Percentiles rank a stretch among this genome's conserved stretches.
phyloP scores from a whole-genome alignment of 768 basidiomycete species.

The Leccinum pellstonianum region DNA sequence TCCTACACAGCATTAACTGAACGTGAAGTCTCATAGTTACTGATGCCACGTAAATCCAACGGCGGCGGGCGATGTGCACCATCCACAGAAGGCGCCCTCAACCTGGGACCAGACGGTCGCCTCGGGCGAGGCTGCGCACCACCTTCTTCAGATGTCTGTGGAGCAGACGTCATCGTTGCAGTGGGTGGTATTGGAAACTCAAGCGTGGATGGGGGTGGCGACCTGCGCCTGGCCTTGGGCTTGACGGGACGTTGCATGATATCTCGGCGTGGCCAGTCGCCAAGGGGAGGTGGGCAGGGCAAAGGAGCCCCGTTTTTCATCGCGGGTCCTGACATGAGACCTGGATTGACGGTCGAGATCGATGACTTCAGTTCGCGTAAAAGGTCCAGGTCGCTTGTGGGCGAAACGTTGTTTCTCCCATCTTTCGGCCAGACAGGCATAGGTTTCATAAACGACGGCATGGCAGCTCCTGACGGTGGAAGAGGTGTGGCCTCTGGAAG shows the following conservation, averaged over 20 bases:
- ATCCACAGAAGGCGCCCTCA: slow-evolving; percentile 22
- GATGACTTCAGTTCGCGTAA: slow-evolving; percentile 22
- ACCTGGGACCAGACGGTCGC: slow-evolving; percentile 35
- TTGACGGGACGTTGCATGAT: slow-evolving; percentile 28
- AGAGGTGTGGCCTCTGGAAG: slow-evolving; percentile 29
- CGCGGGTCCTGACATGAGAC: slow-evolving; percentile 20
- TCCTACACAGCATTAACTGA: background rate
- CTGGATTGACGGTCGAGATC: slow-evolving; percentile 30
- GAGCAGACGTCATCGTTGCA: slow-evolving; percentile 2
- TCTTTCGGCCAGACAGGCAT: slow-evolving; percentile 11
- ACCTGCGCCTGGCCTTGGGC: slow-evolving; percentile 6
- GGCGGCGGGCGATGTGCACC: slow-evolving; percentile 18
- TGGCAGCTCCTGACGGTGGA: slow-evolving; percentile 22
- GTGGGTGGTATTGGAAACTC: slow-evolving; percentile 23
- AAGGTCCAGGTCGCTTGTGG: slow-evolving; percentile 9
- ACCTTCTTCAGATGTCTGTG: slow-evolving; percentile 4
- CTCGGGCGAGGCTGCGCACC: slow-evolving; percentile 24
- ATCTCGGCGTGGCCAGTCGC: slow-evolving; percentile 55
- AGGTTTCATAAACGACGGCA: slow-evolving; percentile 20
- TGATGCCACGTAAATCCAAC: slow-evolving; percentile 19
- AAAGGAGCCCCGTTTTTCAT: slow-evolving; percentile 11
- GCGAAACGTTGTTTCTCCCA: slow-evolving; percentile 2
- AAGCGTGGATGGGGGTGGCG: slow-evolving; percentile 19
- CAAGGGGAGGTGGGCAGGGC: slow-evolving; percentile 46
- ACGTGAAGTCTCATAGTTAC: slow-evolving; percentile 6